Evolutionary conservation across 495 filamentous ascomycete species (phyloP).

Genomic region (Aspergillus nanangensis): DNA sequence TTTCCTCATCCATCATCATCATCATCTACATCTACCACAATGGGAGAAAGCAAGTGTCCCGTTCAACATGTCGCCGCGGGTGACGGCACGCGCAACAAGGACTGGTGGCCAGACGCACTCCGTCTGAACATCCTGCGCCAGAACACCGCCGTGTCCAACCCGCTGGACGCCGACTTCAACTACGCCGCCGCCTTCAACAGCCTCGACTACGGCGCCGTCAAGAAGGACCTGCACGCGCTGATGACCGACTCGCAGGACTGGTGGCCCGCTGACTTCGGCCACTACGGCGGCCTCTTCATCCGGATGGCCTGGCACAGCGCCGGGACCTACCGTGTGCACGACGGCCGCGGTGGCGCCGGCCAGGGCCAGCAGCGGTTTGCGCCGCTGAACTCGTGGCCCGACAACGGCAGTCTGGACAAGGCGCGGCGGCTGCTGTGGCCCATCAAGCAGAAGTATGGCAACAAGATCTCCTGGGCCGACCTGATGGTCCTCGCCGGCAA

Average conservation of each 20-base stretch:
- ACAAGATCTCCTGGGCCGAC: slow-evolving; percentile 76
- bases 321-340: slow-evolving; percentile 67
- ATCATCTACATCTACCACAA: too few relatives aligned
- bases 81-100: slow-evolving; percentile 54
- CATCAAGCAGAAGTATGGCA: slow-evolving; percentile 77
- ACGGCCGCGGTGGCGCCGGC: slow-evolving; percentile 68
- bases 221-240: slow-evolving; percentile 60
- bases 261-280: slow-evolving; percentile 75
- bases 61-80: slow-evolving; percentile 54
- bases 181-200: slow-evolving; percentile 66
- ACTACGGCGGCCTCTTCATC: slow-evolving; percentile 73
- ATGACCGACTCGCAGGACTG: slow-evolving; percentile 74
- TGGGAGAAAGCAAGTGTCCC: slow-evolving; percentile 43
- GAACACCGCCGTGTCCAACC: slow-evolving; percentile 57
- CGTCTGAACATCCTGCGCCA: slow-evolving; percentile 68
- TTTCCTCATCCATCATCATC: too few relatives aligned
- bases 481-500: slow-evolving; percentile 65
- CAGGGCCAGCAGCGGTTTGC: slow-evolving; percentile 70
- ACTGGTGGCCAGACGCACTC: slow-evolving; percentile 68
- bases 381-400: slow-evolving; percentile 75
- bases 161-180: slow-evolving; percentile 56
- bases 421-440: slow-evolving; percentile 72
- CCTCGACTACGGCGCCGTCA: slow-evolving; percentile 64
- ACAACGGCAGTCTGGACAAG: slow-evolving; percentile 74
- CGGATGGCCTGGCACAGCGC: slow-evolving; percentile 76